These are phyloP conservation scores for Arabidopsis lyrata DNA, from an alignment of 441 rosid species.

Conservation along the genomic window DNA sequence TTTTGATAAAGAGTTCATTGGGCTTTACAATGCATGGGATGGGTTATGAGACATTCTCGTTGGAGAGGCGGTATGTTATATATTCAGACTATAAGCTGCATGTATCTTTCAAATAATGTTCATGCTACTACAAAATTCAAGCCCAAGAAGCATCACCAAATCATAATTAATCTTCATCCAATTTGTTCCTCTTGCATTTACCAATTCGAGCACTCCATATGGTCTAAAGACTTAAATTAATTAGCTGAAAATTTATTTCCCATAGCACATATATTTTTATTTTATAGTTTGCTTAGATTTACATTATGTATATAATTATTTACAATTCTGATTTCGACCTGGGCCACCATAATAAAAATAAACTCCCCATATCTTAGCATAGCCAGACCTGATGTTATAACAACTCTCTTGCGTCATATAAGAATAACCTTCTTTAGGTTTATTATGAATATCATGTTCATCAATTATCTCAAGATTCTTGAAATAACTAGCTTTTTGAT, in stretches of 20 bases:
- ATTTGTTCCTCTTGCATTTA: neutral
- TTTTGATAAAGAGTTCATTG: too few relatives aligned
- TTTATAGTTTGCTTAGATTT: neutral
- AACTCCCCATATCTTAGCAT: neutral
- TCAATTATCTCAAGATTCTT: conserved; percentile 12
- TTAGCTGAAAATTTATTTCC: too few relatives aligned
- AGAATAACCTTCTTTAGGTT: neutral
- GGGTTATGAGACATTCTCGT: too few relatives aligned
- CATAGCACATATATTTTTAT: neutral
- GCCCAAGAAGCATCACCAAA: neutral
- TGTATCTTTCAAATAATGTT: neutral
- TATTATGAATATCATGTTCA: neutral
- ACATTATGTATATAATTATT: neutral
- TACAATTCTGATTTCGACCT: neutral
- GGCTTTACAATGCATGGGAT: too few relatives aligned
- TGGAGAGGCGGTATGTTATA: too few relatives aligned
- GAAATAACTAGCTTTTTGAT: conserved; percentile 5
- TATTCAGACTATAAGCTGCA: neutral
- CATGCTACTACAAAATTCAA: neutral
- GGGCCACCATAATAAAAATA: neutral
- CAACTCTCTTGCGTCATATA: conserved; percentile 3
- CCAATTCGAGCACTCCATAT: neutral
- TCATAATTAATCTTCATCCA: neutral
- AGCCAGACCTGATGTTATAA: neutral
- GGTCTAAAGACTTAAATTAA: neutral